phyloP scores from a whole-genome alignment of 306 rosid species.

The Pterocarpus santalinus region DNA sequence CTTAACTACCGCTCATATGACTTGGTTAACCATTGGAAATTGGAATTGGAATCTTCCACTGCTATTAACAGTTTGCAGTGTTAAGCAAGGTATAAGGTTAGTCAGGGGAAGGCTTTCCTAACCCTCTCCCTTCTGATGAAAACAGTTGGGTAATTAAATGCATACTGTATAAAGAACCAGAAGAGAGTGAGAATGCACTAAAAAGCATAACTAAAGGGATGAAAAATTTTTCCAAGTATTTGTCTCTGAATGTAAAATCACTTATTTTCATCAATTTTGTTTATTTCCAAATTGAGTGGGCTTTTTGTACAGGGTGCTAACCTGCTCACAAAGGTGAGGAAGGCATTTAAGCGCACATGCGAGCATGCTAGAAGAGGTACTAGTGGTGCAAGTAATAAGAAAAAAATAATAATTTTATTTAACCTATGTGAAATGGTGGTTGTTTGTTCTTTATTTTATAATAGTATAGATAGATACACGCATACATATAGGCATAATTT shows the following conservation, averaged over 20 bases:
- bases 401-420: neutral
- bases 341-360: neutral
- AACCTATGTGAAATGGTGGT: too few relatives aligned
- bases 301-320: constrained; percentile 3
- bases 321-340: constrained; percentile 1
- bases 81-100: constrained; percentile 23
- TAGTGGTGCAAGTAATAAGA: neutral
- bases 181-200: neutral
- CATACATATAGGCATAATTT: too few relatives aligned
- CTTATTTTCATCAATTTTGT: neutral
- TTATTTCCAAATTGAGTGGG: neutral
- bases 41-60: constrained; percentile 30
- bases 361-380: neutral
- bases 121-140: neutral
- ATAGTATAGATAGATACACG: too few relatives aligned
- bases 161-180: neutral
- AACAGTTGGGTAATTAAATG: neutral
- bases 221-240: neutral
- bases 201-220: neutral
- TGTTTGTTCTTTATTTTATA: too few relatives aligned
- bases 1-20: neutral
- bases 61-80: neutral
- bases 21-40: neutral
- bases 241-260: constrained; percentile 3
- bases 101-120: constrained; percentile 1